These are phyloP conservation scores for Cinnamomum chago DNA, from an alignment of 164 flowering plant genomes.

Conservation along the genomic window DNA sequence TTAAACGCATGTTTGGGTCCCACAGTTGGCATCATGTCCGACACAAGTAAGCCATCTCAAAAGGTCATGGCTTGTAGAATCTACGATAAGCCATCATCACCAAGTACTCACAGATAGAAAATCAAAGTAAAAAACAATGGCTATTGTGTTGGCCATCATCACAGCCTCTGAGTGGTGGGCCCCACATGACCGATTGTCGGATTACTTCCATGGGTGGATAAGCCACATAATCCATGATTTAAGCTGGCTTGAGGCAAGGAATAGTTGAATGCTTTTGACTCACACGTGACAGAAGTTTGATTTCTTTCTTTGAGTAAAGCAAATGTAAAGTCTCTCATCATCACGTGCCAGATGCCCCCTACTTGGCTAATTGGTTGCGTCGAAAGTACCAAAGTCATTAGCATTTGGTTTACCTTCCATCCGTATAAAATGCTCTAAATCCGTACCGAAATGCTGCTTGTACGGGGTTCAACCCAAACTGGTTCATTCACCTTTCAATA, in stretches of 20 bases:
- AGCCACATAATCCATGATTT: background rate
- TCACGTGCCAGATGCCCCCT: too few relatives aligned
- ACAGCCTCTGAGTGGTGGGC: background rate
- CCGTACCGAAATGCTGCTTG: too few relatives aligned
- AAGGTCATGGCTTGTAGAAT: too few relatives aligned
- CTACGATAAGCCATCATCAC: too few relatives aligned
- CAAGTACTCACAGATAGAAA: background rate
- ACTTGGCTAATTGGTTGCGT: too few relatives aligned
- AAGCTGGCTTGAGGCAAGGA: background rate
- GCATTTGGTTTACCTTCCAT: too few relatives aligned
- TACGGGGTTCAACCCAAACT: too few relatives aligned
- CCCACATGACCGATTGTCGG: background rate
- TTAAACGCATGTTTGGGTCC: background rate
- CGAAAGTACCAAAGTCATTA: too few relatives aligned
- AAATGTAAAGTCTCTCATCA: background rate
- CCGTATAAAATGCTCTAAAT: too few relatives aligned
- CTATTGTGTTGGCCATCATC: background rate
- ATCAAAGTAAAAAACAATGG: background rate
- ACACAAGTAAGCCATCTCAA: background rate
- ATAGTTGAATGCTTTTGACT: background rate
- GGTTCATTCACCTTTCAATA: too few relatives aligned
- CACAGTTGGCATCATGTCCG: background rate
- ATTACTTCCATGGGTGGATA: background rate
- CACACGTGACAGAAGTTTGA: background rate
- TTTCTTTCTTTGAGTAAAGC: background rate